Conservation (phyloP, 1,284 basidiomycete genomes). For the Pseudozyma tsukubaensis region DNA sequence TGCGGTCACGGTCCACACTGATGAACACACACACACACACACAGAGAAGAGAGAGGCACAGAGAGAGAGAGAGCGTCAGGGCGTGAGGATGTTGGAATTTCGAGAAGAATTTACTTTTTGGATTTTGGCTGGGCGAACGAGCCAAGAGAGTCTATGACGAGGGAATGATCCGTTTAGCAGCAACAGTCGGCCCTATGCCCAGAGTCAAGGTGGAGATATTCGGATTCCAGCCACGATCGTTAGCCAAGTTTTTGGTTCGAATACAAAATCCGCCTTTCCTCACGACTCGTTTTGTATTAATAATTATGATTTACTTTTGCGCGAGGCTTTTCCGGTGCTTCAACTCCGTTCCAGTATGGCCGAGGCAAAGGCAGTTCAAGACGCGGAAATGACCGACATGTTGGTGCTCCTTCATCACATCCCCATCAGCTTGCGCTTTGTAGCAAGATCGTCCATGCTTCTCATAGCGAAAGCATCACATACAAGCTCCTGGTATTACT, state of each 20-base stretch:
- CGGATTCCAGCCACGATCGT: constrained; percentile 7
- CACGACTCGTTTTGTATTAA: constrained; percentile 1
- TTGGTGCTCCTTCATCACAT: too few species aligned
- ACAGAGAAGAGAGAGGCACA: too few species aligned
- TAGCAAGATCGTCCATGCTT: neutral
- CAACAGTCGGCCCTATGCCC: constrained; percentile 5
- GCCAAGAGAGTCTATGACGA: constrained; percentile 7
- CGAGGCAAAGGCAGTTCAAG: too few species aligned
- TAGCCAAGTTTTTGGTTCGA: neutral
- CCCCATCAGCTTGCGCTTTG: neutral
- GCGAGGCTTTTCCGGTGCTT: too few species aligned
- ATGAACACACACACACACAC: too few species aligned
- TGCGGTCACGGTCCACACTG: too few species aligned
- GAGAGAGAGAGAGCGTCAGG: too few species aligned
- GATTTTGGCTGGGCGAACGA: neutral
- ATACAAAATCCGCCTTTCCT: neutral
- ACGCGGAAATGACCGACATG: too few species aligned
- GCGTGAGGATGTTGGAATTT: neutral
- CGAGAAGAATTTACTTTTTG: constrained; percentile 18
- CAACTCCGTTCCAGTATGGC: too few species aligned
- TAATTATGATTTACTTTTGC: neutral
- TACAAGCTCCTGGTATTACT: neutral
- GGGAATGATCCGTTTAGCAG: constrained; percentile 10
- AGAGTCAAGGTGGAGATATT: constrained; percentile 32
- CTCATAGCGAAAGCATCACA: neutral